Base-by-base conservation (phyloP, 2,329 filamentous ascomycete genomes). In the Trichoderma hamatum region DNA sequence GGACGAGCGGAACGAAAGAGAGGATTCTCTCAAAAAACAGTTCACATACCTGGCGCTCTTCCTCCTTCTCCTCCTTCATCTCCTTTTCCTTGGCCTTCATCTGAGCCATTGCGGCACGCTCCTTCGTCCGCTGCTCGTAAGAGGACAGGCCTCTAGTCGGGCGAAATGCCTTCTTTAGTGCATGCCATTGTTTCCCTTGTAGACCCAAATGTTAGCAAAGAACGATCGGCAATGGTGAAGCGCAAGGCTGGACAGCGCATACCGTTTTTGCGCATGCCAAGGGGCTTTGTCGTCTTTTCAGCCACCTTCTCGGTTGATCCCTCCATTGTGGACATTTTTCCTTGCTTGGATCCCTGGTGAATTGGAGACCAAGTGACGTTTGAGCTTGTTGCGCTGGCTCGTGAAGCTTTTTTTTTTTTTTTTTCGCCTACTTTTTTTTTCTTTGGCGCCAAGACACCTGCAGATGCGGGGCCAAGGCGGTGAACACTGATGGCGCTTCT, bases 31-130 rank as follows among this genome's bases (percentile, higher is more conserved):
- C n/a, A 21, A 30, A 52, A 59, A 9, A 55, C n/a, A n/a, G 21
- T 52, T 28, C 19, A 58, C 63, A 71, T 81, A 96, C 94, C 85
- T 95, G 85, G 82, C 93, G 87, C 80, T 91, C 91, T n/a, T 91
- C 88, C 78, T 97, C 94, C 82, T 97, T 97, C 83, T 97, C 96
- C 0, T 94, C 92, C 84, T 95, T 96, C 89, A 99, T 89, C 80
- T 97, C 94, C 81, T 92, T 94, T 82, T 98, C 96, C 77, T 93
- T 94, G 43, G 93, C 92, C 83, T 97, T 98, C 75, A 92, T 88
- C n/a, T 92, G 89, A 14, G 88, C 86, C 74, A 90, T 86, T 9
- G 89, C 86, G 71, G 89, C 87, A 63, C 93, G 88, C 71, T 90
- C 86, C 74, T 90, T 89, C 56, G 88, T 83, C 65, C 95, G 90